Base-by-base conservation (phyloP, 2,329 filamentous ascomycete genomes). In the Trichophaea hybrida region DNA sequence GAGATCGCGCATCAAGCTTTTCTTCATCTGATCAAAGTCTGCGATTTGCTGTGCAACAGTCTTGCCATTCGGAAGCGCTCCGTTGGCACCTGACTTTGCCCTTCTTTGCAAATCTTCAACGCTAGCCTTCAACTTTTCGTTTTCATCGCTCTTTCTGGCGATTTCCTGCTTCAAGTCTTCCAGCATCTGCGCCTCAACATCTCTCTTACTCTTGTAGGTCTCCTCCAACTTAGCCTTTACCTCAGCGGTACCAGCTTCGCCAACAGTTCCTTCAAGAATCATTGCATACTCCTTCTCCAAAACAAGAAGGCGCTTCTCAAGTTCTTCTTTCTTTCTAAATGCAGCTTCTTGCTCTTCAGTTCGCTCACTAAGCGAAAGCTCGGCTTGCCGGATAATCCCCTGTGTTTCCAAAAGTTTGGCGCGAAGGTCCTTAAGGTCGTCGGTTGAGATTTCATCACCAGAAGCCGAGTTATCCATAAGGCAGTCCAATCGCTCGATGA, bases 21-120 rank as follows among this genome's bases (percentile, higher is more conserved):
- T 98, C 83, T 98, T 98, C 90, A 98, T 98, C 61, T 88, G 86
- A 73, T 98, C 93, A 69, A 98, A 98, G 72, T 98, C 93, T 60
- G 91, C 88, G 73, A 98, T 94, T 75, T 97, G 93, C 75, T 98
- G 91, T 72, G 94, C 89, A 49, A 97, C 82, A 10, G 88, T 94
- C 79, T 95, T 95, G 78, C 86, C 86, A 69, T 87, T 88, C 59
- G 81, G 75, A 1, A 71, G 69, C 17, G 75, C 73, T 48, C 81
- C 82, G 64, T 83, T 88, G 32, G 83, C 78, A 33, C 77, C 74
- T 15, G 76, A 77, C 76, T 88, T 88, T 70, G 85, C 77, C 63
- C 83, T 81, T 68, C 81, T 79, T 71, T 91, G 85, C 10, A 93
- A 78, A 63, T 89, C 85, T 48, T 94, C 86, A 51, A 95, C 82